A percentile compares a stretch with the other conserved stretches of the same genome.
Conservation (phyloP, 768 basidiomycete genomes). For the Hygrocybe punicea region DNA sequence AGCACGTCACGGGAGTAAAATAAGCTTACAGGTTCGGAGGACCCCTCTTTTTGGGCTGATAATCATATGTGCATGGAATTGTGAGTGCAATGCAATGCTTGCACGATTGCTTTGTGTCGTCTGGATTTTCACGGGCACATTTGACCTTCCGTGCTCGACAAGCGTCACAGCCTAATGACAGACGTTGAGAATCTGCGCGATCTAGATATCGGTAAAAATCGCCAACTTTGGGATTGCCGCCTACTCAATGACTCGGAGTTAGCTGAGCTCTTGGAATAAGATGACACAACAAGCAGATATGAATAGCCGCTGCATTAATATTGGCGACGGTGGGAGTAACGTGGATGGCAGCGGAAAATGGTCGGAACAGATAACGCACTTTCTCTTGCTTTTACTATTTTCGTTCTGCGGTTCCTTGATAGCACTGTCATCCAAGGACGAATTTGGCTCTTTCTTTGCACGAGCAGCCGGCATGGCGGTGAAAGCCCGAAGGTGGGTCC, state of each 20-base stretch:
- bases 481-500: too few relatives aligned
- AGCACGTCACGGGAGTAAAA: slow-evolving; percentile 6
- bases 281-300: slow-evolving; percentile 36
- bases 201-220: slow-evolving; percentile 11
- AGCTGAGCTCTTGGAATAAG: slow-evolving; percentile 20
- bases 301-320: slow-evolving; percentile 11
- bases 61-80: slow-evolving; percentile 86
- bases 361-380: slow-evolving; percentile 48
- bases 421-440: slow-evolving; percentile 54
- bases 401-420: slow-evolving; percentile 54
- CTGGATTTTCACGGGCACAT: slow-evolving; percentile 75
- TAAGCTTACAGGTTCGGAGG: slow-evolving; percentile 80
- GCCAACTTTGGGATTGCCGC: slow-evolving; percentile 82
- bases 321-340: slow-evolving; percentile 21
- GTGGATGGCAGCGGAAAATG: slow-evolving; percentile 34
- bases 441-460: slow-evolving; percentile 62
- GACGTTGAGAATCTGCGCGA: slow-evolving; percentile 18
- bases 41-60: slow-evolving; percentile 90
- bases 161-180: slow-evolving; percentile 69
- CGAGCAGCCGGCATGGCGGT: slow-evolving; percentile 62
- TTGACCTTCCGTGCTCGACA: slow-evolving; percentile 85
- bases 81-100: slow-evolving; percentile 82
- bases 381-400: slow-evolving; percentile 75
- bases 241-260: slow-evolving; percentile 43
- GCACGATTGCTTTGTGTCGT: slow-evolving; percentile 75